A percentile compares a stretch with the other conserved stretches of the same genome.
phyloP scores from a whole-genome alignment of 148 eudicot genomes.

The Suaeda aralocaspica region DNA sequence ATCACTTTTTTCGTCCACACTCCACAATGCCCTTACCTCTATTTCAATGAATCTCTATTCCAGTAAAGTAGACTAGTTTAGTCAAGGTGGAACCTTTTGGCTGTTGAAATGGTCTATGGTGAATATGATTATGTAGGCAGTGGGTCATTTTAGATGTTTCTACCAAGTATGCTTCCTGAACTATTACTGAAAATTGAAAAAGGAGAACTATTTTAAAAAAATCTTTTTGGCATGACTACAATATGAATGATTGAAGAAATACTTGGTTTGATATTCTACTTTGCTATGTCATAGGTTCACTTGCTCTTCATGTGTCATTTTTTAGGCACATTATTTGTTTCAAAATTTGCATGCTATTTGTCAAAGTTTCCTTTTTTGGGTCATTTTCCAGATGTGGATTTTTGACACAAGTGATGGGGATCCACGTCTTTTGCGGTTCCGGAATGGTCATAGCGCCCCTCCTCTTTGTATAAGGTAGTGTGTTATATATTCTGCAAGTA shows the following conservation, averaged over 20 bases:
- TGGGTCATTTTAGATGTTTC: not conserved
- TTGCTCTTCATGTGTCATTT: not conserved
- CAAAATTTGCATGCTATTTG: not conserved
- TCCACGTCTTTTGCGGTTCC: constrained; percentile 86
- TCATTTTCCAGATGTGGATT: constrained; percentile 76
- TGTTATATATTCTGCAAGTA: not conserved
- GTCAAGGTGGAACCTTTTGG: not conserved
- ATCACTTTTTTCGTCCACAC: no score
- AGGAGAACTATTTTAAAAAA: not conserved
- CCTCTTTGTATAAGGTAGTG: constrained; percentile 78
- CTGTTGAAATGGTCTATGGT: not conserved
- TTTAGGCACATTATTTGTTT: not conserved
- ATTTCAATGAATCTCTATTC: not conserved
- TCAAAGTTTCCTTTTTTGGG: not conserved
- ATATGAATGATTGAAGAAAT: not conserved
- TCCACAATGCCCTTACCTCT: not conserved
- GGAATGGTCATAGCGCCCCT: constrained; percentile 99
- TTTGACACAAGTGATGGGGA: constrained; percentile 92
- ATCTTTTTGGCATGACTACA: not conserved
- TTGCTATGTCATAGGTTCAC: not conserved
- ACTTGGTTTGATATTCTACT: not conserved
- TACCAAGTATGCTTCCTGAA: not conserved
- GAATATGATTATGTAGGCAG: not conserved
- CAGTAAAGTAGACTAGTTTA: no score
- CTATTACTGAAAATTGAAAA: not conserved